Evolutionary conservation across 176 grass and related monocot genomes (phyloP), one percentile per base, ranked within the genome.

Genomic region (Lolium rigidum): DNA sequence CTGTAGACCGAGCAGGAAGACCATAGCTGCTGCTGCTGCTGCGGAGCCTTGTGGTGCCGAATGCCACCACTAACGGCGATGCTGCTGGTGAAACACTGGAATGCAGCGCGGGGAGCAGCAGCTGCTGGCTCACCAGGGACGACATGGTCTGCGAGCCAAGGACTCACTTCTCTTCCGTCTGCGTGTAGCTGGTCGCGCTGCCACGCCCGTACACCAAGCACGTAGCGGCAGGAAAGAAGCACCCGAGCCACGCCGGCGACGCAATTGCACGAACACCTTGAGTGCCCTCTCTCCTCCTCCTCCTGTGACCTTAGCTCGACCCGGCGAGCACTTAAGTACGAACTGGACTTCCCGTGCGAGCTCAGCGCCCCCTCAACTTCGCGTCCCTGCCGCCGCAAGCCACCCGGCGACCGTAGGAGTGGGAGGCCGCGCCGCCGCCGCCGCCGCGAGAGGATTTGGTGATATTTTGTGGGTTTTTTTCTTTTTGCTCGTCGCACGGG

Each of bases 241-340:
- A 18, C 37, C 18, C 68, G 41, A 3, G 10, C 5, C 21, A 11
- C 16, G 7, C 59, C 78, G 41, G 78, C 1, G 78, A 10, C 21
- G 78, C 60, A 63, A 65, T 66, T 16, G 22, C 22, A 31, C 60
- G 78, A 80, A 35, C 78, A 66, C 22, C 60, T 31, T n/a, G 21
- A 26, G 60, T 7, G 4, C 16, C 0, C n/a, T n/a, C n/a, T n/a
- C n/a, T n/a, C n/a, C n/a, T n/a, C n/a, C n/a, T n/a, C n/a, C n/a
- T n/a, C n/a, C n/a, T n/a, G n/a, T n/a, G 4, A 17, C 41, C 41
- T 7, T 43, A 43, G 5, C 41, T 43, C 41, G 41, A 43, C 41
- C 41, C 41, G 41, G 41, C 41, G 2, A 43, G 41, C 41, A 43
- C 41, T 43, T 28, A 28, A 28, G 26, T 28, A 28, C 26, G 39